Evolutionary conservation across 163 green algal species (phyloP).

Genomic region (Volvox carteri): DNA sequence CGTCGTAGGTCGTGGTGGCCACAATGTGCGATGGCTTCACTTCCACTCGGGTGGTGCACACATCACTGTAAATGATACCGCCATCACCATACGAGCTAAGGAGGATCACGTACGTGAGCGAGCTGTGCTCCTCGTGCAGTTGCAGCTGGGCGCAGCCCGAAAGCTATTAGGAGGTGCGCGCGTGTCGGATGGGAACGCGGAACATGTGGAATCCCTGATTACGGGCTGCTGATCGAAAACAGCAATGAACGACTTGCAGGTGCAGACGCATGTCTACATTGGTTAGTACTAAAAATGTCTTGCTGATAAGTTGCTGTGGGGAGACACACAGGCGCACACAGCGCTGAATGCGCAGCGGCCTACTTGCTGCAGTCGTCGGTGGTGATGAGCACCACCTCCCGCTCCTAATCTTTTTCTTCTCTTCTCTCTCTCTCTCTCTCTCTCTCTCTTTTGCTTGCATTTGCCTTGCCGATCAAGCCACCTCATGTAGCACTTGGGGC

Average conservation of each 20-base stretch:
- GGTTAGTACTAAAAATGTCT: background rate
- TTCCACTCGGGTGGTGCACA: constrained; percentile 13
- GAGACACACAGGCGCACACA: background rate
- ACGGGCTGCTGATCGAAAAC: background rate
- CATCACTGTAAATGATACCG: constrained; percentile 12
- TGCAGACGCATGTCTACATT: background rate
- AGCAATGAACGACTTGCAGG: too few relatives aligned
- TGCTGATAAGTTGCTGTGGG: background rate
- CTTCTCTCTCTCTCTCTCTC: too few relatives aligned
- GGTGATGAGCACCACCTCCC: too few relatives aligned
- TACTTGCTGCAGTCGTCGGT: too few relatives aligned
- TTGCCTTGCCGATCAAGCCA: too few relatives aligned
- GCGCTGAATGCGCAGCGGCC: background rate
- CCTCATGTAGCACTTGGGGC: too few relatives aligned
- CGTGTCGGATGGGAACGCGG: too few relatives aligned
- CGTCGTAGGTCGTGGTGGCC: background rate
- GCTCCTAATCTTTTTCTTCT: too few relatives aligned
- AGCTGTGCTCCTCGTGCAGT: background rate
- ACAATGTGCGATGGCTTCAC: constrained; percentile 22
- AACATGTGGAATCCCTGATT: too few relatives aligned
- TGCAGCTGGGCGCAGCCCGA: background rate
- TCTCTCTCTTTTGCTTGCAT: too few relatives aligned
- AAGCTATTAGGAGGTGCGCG: background rate
- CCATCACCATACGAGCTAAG: background rate
- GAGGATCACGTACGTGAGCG: background rate